phyloP scores from a whole-genome alignment of 257 asterid genomes.

The Thymus quinquecostatus region DNA sequence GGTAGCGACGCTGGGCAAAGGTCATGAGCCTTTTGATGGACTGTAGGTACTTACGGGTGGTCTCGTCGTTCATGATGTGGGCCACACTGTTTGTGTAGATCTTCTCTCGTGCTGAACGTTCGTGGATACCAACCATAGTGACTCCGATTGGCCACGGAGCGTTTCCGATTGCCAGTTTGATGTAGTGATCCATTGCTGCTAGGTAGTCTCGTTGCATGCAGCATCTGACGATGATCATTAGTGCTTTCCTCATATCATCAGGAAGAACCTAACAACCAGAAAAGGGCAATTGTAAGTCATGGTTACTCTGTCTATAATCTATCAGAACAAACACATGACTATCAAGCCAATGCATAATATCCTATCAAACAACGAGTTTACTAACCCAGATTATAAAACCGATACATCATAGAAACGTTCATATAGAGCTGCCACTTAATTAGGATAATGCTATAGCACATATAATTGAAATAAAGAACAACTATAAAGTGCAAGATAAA shows the following conservation, averaged over 20 bases:
- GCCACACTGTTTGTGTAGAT: constrained; percentile 97
- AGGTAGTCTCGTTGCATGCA: constrained; percentile 88
- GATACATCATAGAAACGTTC: too few species aligned
- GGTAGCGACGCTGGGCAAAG: constrained; percentile 89
- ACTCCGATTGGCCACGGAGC: constrained; percentile 99
- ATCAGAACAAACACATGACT: not conserved
- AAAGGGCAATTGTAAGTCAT: constrained; percentile 18
- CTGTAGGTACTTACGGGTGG: constrained; percentile 91
- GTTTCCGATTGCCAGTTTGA: constrained; percentile 87
- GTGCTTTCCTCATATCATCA: constrained; percentile 84
- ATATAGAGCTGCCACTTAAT: not conserved
- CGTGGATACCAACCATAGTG: constrained; percentile 99
- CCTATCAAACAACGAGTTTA: not conserved
- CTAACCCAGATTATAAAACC: not conserved
- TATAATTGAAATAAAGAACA: too few species aligned
- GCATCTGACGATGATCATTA: constrained; percentile 70
- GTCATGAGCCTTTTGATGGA: constrained; percentile 93
- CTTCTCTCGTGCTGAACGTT: constrained; percentile 99
- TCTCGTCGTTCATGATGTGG: constrained; percentile 99
- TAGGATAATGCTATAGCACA: not conserved
- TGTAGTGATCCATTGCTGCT: constrained; percentile 97
- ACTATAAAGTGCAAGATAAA: not conserved
- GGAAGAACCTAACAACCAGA: constrained; percentile 67
- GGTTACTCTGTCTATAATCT: not conserved
- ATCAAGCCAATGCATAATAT: not conserved